Base-by-base conservation (phyloP, 2,329 filamentous ascomycete genomes). In the Calonectria naviculata region DNA sequence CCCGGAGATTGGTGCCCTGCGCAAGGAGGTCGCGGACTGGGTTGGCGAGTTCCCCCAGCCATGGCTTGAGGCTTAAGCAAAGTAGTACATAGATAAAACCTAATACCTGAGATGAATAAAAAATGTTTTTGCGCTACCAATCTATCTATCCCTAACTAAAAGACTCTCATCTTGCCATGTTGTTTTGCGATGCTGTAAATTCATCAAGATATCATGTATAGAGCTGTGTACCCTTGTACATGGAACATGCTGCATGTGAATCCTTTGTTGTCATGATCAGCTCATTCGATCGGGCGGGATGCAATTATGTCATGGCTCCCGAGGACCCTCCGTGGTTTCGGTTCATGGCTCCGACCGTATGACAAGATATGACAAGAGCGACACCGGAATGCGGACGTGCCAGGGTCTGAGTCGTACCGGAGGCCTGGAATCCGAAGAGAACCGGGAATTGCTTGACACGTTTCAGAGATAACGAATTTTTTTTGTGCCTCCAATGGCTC, bases 11-110 rank as follows among this genome's bases (percentile, higher is more conserved):
- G 86, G 91, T 29, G 89, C 92, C 81, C 84, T 94, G 71, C 88
- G 89, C 73, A 88, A 89, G 73, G 92, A 94, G 84, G 92, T 94
- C 19, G 89, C 90, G 74, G 91, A 92, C 77, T 94, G 92, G 92
- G 92, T 93, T 46, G 89, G 91, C n/a, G 71, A 72, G 34, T 80
- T 80, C 67, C 75, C 76, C 26, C 78, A 80, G 76, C 78, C 78
- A 36, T 80, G 78, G 78, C 65, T 80, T 42, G 68, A 78, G 60
- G 72, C 74, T 58, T 79, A 66, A 76, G 66, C 49, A 47, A 44
- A 34, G n/a, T 58, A 68, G 29, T 34, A 34, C 58, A 68, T 36
- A 66, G 38, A 42, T 69, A 75, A 68, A 68, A 54, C 28, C 38
- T 46, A 38, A 60, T 65, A 52, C 47, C 28, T 31, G 47, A 46